Conservation (phyloP, 2,329 filamentous ascomycete species). For the Decorospora gaudefroyi region DNA sequence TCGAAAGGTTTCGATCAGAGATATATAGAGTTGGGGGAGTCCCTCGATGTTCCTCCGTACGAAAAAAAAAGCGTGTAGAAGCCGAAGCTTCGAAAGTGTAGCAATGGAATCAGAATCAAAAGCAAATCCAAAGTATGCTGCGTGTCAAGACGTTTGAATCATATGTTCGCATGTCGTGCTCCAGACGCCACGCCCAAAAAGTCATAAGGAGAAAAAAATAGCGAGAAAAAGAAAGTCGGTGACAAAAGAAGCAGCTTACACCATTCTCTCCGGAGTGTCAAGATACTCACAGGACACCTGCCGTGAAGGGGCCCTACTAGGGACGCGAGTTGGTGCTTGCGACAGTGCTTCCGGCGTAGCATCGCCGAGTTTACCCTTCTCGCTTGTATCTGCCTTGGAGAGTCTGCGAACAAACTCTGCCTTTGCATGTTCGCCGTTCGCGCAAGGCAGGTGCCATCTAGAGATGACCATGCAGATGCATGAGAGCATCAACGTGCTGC, state of each 20-base stretch:
- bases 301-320: conserved; percentile 20
- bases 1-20: conserved; percentile 13
- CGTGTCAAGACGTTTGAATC: background rate
- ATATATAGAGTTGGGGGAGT: conserved; percentile 9
- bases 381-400: conserved; percentile 10
- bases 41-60: conserved; percentile 3
- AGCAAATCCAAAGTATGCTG: background rate
- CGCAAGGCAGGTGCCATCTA: conserved; percentile 39
- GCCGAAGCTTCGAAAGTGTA: too few relatives aligned
- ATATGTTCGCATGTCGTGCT: conserved; percentile 2
- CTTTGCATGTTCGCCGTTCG: conserved; percentile 32
- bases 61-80: background rate
- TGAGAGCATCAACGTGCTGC: conserved; percentile 49
- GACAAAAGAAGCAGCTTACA: conserved; percentile 3
- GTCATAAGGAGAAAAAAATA: background rate
- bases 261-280: conserved; percentile 17
- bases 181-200: background rate
- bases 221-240: background rate
- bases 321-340: conserved; percentile 30
- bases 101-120: background rate
- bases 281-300: conserved; percentile 22
- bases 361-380: conserved; percentile 19
- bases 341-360: conserved; percentile 18
- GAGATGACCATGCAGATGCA: conserved; percentile 49
- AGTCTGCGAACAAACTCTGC: conserved; percentile 20